Evolutionary conservation across 2,329 filamentous ascomycete species (phyloP).

Genomic region (Verticillium nubilum): DNA sequence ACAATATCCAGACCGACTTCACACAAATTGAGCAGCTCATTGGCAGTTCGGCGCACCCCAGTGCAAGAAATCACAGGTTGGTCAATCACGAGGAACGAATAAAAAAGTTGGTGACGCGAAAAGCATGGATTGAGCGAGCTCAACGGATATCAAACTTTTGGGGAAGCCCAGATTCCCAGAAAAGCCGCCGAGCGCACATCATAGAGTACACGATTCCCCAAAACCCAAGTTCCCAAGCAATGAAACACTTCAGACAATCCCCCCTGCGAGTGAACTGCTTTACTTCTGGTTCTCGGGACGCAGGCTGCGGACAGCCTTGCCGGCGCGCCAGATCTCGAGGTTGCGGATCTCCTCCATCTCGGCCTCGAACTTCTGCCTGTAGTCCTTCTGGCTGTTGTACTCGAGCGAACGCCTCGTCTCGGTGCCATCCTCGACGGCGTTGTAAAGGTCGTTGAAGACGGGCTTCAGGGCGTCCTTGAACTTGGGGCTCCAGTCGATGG

Average conservation of each 20-base stretch:
- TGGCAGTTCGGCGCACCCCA: not conserved
- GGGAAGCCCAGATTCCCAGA: slow-evolving; percentile 12
- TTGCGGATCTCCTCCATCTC: slow-evolving; percentile 98
- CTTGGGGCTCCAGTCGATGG: slow-evolving; percentile 94
- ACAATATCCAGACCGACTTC: not conserved
- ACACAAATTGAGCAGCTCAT: not conserved
- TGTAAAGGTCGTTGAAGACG: slow-evolving; percentile 96
- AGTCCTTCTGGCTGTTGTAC: slow-evolving; percentile 93
- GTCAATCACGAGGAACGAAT: not conserved
- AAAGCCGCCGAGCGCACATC: slow-evolving; percentile 20
- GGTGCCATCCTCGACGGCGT: slow-evolving; percentile 81
- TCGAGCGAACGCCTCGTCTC: slow-evolving; percentile 97
- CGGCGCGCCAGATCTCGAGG: slow-evolving; percentile 98
- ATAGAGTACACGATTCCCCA: slow-evolving; percentile 27
- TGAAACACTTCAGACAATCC: slow-evolving; percentile 5
- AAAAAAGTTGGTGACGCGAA: not conserved
- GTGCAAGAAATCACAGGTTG: not conserved
- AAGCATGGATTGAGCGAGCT: not conserved
- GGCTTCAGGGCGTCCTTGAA: slow-evolving; percentile 99
- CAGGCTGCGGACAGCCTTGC: slow-evolving; percentile 89
- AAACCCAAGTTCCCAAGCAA: slow-evolving; percentile 1
- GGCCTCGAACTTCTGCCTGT: slow-evolving; percentile 94
- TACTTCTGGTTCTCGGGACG: slow-evolving; percentile 85
- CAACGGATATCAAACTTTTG: slow-evolving; percentile 16
- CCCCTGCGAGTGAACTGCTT: slow-evolving; percentile 13